These are phyloP conservation scores for Cladorrhinum sp. DNA, from an alignment of 2,329 filamentous ascomycete genomes.

Conservation along the genomic window DNA sequence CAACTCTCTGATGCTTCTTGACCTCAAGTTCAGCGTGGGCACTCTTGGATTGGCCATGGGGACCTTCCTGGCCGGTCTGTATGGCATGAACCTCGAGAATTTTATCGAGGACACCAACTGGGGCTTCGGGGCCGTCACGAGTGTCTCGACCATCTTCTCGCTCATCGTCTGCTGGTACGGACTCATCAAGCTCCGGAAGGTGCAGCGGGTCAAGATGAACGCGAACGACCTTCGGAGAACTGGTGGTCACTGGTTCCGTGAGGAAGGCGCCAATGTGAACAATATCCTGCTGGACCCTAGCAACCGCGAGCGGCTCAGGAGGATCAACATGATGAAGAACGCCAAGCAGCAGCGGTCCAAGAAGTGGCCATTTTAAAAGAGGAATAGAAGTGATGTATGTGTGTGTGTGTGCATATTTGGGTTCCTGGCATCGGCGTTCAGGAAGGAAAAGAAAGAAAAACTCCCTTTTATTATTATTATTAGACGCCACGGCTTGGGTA, in stretches of 20 bases:
- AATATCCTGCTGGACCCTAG: slow-evolving; percentile 51
- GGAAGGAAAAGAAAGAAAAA: slow-evolving; percentile 2
- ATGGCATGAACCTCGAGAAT: slow-evolving; percentile 99
- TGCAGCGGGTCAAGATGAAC: slow-evolving; percentile 81
- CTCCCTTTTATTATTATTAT: not conserved
- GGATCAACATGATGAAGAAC: slow-evolving; percentile 49
- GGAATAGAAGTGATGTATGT: not conserved
- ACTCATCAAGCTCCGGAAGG: slow-evolving; percentile 74
- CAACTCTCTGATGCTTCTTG: slow-evolving; percentile 95
- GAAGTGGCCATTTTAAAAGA: slow-evolving; percentile 24
- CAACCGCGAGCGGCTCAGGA: slow-evolving; percentile 52
- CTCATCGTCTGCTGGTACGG: slow-evolving; percentile 80
- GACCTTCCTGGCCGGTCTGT: slow-evolving; percentile 95
- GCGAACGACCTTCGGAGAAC: slow-evolving; percentile 14
- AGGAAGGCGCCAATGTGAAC: slow-evolving; percentile 40
- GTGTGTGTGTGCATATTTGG: slow-evolving; percentile 1
- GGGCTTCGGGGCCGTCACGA: slow-evolving; percentile 76
- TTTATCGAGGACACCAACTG: slow-evolving; percentile 92
- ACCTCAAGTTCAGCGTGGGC: slow-evolving; percentile 93
- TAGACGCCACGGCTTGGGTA: not conserved
- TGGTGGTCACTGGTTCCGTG: slow-evolving; percentile 41
- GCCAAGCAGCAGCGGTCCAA: slow-evolving; percentile 20
- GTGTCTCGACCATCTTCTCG: slow-evolving; percentile 67
- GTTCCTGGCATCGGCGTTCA: slow-evolving; percentile 7
- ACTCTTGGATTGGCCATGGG: slow-evolving; percentile 93